A percentile compares a stretch with the other conserved stretches of the same genome.
Conservation (phyloP, 176 grass and related monocot genomes). For the Musa schizocarpa region DNA sequence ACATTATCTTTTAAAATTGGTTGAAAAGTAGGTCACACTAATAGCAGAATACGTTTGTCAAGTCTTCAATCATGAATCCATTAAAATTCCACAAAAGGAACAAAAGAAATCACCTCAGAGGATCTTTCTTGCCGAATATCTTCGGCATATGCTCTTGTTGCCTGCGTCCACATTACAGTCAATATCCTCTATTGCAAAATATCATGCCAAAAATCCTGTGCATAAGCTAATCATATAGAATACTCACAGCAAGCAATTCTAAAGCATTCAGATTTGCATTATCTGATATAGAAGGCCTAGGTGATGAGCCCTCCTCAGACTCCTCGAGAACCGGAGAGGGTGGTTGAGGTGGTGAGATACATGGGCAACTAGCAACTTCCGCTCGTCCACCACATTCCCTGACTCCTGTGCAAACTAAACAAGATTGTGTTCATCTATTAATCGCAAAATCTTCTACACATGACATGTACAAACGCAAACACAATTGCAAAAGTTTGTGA, state of each 20-base stretch:
- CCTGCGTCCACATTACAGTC: conserved; percentile 28
- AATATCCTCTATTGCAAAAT: conserved; percentile 3
- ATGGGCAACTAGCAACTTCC: conserved; percentile 41
- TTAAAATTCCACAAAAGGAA: neutral
- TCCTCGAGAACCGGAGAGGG: conserved; percentile 41
- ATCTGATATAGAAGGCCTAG: conserved; percentile 26
- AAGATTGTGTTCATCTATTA: neutral
- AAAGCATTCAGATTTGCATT: conserved; percentile 34
- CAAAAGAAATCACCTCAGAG: conserved; percentile 29
- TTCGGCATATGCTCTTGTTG: conserved; percentile 28
- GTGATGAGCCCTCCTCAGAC: conserved; percentile 22
- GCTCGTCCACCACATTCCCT: conserved; percentile 35
- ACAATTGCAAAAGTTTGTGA: neutral
- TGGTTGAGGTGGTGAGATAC: conserved; percentile 42
- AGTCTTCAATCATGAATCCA: neutral
- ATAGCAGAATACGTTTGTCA: neutral
- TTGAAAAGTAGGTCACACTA: too few species aligned
- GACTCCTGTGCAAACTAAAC: conserved; percentile 39
- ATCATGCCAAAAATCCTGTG: conserved; percentile 3
- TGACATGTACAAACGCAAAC: neutral
- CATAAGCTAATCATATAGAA: neutral
- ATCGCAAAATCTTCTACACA: neutral
- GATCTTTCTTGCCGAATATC: conserved; percentile 26
- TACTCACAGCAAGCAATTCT: conserved; percentile 32
- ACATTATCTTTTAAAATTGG: too few species aligned